Conservation (phyloP, 164 flowering plant species). For the Umbilicus rupestris region DNA sequence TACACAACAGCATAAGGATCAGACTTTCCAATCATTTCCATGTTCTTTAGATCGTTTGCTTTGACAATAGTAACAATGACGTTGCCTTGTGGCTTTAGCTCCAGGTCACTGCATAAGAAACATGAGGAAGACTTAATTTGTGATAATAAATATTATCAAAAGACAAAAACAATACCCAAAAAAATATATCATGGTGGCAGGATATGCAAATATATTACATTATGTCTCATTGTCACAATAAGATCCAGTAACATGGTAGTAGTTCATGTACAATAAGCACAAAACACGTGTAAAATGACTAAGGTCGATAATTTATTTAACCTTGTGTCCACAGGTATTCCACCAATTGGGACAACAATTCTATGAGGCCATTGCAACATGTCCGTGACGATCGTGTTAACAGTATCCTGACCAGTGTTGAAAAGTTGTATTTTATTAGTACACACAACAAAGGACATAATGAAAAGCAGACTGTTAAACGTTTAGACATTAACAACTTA, state of each 20-base stretch:
- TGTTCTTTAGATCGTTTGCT: slow-evolving; percentile 83
- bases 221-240: too few relatives aligned
- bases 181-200: too few relatives aligned
- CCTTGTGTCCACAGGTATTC: slow-evolving; percentile 79
- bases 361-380: slow-evolving; percentile 99
- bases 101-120: slow-evolving; percentile 71
- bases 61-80: slow-evolving; percentile 54
- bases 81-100: slow-evolving; percentile 91
- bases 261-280: neutral
- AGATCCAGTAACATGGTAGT: neutral
- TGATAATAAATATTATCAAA: neutral
- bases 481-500: slow-evolving; percentile 25
- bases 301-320: slow-evolving; percentile 13
- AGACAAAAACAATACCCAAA: neutral
- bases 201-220: too few relatives aligned
- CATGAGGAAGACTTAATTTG: neutral
- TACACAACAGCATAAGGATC: slow-evolving; percentile 78
- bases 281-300: neutral
- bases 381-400: slow-evolving; percentile 76
- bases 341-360: slow-evolving; percentile 95
- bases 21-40: slow-evolving; percentile 97
- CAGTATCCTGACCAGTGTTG: slow-evolving; percentile 58
- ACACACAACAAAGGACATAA: neutral
- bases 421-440: slow-evolving; percentile 2
- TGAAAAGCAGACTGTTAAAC: neutral